Base-by-base conservation (phyloP, 1,139 yeast species). In the Saccharomyces pastorianus region DNA sequence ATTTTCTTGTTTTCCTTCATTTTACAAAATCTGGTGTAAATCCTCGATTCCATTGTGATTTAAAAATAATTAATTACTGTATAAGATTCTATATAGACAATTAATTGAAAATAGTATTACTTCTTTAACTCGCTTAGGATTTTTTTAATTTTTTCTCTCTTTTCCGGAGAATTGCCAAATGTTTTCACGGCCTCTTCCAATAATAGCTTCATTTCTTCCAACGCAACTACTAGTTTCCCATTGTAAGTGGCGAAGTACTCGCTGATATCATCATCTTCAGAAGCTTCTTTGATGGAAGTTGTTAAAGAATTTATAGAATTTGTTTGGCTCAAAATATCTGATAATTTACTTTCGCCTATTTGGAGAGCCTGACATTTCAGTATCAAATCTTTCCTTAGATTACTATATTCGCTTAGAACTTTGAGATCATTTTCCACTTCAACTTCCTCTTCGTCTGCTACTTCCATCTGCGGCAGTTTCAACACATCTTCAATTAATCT, bases 401-500 rank as follows among this genome's bases (percentile, higher is more conserved):
- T 55, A 25, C 58, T 55, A 50, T 65, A 65, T 50, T 64, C 67
- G 6, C 52, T 49, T 23, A 64, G 52, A 3, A 61, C 53, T n/a
- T 49, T 51, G 4, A 28, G 4, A 4, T 56, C 53, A 8, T 51
- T 55, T 14, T 53, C 50, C 11, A 13, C 3, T 38, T 38, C 44
- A 8, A 9, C 9, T 6, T 47, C 47, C n/a, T 49, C 55, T 1
- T 32, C 42, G 8, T 54, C 51, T 3, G 54, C 48, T 3, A 55
- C 47, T 3, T 55, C 47, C 46, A 64, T 54, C 28, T 53, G 51
- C 11, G 69, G 69, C 34, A 66, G 55, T 6, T 57, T 58, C 26
- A 50, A 46, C 2, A 66, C 53, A 54, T 65, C 66, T 2, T 53
- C 52, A 2, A 62, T 58, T 25, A 65, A 50, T 38, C 56, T 55